Percentiles rank a stretch among this genome's conserved stretches.
Evolutionary conservation across 495 filamentous ascomycete species (phyloP).

Genomic region (Penicillium cataractarum): DNA sequence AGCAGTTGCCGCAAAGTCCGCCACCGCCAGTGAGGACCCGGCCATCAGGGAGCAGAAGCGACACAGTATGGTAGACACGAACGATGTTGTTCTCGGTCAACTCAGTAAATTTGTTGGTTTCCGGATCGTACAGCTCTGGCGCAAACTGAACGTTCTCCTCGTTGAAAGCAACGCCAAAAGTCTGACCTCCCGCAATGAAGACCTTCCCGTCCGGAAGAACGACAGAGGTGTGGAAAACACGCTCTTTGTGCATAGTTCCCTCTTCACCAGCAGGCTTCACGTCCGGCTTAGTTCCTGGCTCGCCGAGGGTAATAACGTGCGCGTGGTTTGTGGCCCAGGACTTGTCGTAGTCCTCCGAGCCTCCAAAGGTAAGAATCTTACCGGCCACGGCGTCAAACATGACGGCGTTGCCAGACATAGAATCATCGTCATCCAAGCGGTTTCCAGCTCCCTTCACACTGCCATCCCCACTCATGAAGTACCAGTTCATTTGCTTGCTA

Average conservation of each 20-base stretch:
- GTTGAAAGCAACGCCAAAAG: constrained; percentile 48
- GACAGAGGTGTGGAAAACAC: constrained; percentile 58
- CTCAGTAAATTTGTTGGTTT: constrained; percentile 36
- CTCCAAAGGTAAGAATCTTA: constrained; percentile 58
- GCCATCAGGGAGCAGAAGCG: constrained; percentile 58
- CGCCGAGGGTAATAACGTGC: constrained; percentile 52
- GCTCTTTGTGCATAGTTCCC: constrained; percentile 45
- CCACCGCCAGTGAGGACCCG: constrained; percentile 59
- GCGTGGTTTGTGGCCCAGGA: constrained; percentile 44
- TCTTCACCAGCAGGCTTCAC: constrained; percentile 30
- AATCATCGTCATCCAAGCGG: constrained; percentile 49
- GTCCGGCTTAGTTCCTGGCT: constrained; percentile 16
- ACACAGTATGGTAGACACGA: constrained; percentile 60
- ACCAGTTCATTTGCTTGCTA: constrained; percentile 50
- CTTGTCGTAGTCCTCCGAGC: constrained; percentile 48
- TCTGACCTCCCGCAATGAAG: constrained; percentile 59
- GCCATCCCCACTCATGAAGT: constrained; percentile 45
- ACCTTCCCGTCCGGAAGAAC: constrained; percentile 60
- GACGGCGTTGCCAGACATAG: constrained; percentile 56
- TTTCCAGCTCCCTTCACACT: constrained; percentile 33
- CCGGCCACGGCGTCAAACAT: constrained; percentile 56
- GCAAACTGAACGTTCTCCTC: constrained; percentile 46
- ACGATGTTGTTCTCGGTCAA: constrained; percentile 40
- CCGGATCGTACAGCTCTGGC: constrained; percentile 57
- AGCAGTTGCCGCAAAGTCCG: constrained; percentile 54